These are phyloP conservation scores for Epichloe baconii DNA, from an alignment of 2,329 filamentous ascomycete species.

Conservation along the genomic window DNA sequence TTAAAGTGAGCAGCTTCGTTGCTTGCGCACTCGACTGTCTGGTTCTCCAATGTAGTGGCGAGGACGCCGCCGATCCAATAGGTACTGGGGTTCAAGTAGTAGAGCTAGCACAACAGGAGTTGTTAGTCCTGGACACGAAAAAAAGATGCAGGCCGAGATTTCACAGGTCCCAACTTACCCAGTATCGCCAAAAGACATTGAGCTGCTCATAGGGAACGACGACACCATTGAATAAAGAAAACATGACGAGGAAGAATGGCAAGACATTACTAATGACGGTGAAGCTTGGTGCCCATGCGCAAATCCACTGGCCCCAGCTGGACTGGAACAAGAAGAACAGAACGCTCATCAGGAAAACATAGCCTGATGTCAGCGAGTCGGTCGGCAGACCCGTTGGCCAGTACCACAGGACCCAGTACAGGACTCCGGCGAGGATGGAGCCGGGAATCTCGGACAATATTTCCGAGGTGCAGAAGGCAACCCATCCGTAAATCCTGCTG, in stretches of 20 bases:
- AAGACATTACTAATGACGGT: constrained; percentile 35
- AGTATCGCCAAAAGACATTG: constrained; percentile 60
- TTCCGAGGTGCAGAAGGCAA: constrained; percentile 62
- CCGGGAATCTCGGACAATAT: constrained; percentile 61
- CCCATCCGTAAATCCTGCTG: constrained; percentile 63
- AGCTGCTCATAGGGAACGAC: constrained; percentile 53
- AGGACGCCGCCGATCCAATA: constrained; percentile 6
- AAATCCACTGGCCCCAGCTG: constrained; percentile 75
- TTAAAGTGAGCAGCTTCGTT: constrained; percentile 33
- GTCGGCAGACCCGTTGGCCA: constrained; percentile 58
- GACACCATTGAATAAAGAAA: constrained; percentile 65
- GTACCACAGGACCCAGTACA: constrained; percentile 70
- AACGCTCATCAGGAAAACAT: constrained; percentile 3
- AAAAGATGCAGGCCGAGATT: too few species aligned
- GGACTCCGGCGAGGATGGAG: constrained; percentile 46
- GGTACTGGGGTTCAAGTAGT: constrained; percentile 6
- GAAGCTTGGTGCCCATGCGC: constrained; percentile 66
- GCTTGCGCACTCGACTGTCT: constrained; percentile 27
- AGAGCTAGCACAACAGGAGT: background rate
- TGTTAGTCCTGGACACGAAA: too few species aligned
- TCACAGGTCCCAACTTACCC: constrained; percentile 26
- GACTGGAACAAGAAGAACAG: constrained; percentile 66
- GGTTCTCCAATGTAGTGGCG: constrained; percentile 7
- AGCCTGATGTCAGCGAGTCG: constrained; percentile 34
- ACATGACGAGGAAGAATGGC: constrained; percentile 73